Percentiles rank a stretch among this genome's conserved stretches.
Conservation (phyloP, 2,329 filamentous ascomycete species). For the Colletotrichum sp. region DNA sequence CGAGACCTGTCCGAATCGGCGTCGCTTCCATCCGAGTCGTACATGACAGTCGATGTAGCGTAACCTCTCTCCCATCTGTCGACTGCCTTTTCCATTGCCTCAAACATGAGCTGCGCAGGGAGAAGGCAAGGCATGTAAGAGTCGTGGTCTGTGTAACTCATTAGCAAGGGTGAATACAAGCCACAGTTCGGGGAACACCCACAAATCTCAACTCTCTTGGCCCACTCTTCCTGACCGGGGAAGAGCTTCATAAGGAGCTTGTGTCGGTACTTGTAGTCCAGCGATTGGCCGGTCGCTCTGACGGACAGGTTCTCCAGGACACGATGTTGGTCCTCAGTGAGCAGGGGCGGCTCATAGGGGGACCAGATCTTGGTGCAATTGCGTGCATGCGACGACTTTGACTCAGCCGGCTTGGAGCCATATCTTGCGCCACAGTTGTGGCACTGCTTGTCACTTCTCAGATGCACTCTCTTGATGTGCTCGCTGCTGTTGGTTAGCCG, state of each 20-base stretch:
- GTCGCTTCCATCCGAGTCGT: conserved; percentile 17
- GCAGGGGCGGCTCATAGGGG: conserved; percentile 1
- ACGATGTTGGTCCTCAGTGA: conserved; percentile 11
- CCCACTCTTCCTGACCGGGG: conserved; percentile 17
- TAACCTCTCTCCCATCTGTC: conserved; percentile 17
- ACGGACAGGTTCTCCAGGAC: conserved; percentile 14
- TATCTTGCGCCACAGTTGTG: conserved; percentile 16
- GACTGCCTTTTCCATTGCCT: conserved; percentile 15
- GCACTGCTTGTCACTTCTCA: conserved; percentile 19
- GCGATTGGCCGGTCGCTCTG: conserved; percentile 9
- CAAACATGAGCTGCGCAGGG: conserved; percentile 17
- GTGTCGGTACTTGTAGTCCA: conserved; percentile 18
- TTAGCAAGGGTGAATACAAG: not conserved
- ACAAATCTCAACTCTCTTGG: conserved; percentile 16
- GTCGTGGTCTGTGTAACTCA: conserved; percentile 3
- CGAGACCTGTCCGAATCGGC: conserved; percentile 13
- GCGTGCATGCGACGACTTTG: conserved; percentile 15
- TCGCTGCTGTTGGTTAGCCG: conserved; percentile 6
- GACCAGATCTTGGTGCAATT: conserved; percentile 14
- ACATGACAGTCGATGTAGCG: not conserved
- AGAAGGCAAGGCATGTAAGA: conserved; percentile 15
- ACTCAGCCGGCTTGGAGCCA: conserved; percentile 14
- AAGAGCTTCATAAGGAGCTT: conserved; percentile 20
- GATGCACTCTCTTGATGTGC: conserved; percentile 17
- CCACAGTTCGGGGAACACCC: not conserved